Conservation (phyloP, 495 filamentous ascomycete species). For the Apiosordaria backusii region DNA sequence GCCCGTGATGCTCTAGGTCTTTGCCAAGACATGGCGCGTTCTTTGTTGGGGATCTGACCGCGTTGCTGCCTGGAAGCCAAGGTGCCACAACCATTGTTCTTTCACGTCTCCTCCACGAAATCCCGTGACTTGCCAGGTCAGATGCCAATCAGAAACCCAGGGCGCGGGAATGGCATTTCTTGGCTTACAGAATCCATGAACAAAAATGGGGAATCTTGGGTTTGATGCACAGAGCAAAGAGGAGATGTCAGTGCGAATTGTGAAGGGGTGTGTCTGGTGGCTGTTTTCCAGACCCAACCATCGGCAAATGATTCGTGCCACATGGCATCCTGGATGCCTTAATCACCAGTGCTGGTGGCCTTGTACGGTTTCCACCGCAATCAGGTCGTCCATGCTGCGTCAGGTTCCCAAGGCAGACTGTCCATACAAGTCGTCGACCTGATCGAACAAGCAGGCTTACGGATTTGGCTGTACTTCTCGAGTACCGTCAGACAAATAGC, state of each 20-base stretch:
- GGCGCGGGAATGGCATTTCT: too few relatives aligned
- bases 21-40: background rate
- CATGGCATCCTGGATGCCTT: background rate
- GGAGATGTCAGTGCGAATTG: too few relatives aligned
- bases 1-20: background rate
- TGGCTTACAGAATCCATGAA: background rate
- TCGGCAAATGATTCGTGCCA: background rate
- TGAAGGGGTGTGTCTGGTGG: too few relatives aligned
- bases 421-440: background rate
- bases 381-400: background rate
- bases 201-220: background rate
- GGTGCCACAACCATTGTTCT: background rate
- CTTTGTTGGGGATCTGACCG: background rate
- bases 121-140: slow-evolving; percentile 7
- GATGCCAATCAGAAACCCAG: background rate
- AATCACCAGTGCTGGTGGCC: background rate
- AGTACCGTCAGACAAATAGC: background rate
- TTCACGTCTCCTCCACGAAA: slow-evolving; percentile 3
- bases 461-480: background rate
- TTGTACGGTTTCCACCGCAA: background rate
- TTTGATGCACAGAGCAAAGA: background rate
- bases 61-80: slow-evolving; percentile 15
- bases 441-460: background rate
- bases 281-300: too few relatives aligned
- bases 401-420: background rate